phyloP scores from a whole-genome alignment of 2,329 filamentous ascomycete species.

The Rutstroemia sp. region DNA sequence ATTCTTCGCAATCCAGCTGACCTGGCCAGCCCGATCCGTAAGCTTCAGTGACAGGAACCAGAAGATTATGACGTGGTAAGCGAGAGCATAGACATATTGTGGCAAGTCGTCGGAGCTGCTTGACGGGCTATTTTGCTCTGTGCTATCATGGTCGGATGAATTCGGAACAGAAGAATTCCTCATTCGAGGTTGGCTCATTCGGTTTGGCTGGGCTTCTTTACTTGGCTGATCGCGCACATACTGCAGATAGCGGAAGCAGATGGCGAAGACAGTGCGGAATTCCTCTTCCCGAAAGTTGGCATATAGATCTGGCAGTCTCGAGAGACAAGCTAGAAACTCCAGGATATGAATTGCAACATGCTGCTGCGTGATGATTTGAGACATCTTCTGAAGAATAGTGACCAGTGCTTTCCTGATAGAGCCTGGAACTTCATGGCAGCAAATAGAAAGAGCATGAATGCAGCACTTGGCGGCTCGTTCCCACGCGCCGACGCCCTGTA shows the following conservation, averaged over 20 bases:
- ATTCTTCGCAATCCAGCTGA: conserved; percentile 84
- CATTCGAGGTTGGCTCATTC: conserved; percentile 32
- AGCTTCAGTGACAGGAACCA: conserved; percentile 92
- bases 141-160: conserved; percentile 33
- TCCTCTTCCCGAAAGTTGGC: conserved; percentile 87
- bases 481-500: conserved; percentile 75
- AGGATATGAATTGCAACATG: conserved; percentile 90
- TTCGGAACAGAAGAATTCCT: conserved; percentile 19
- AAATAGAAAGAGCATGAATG: conserved; percentile 90
- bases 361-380: conserved; percentile 89
- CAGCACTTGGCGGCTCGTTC: conserved; percentile 86
- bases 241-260: conserved; percentile 89
- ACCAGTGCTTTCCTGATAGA: conserved; percentile 82
- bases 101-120: conserved; percentile 66
- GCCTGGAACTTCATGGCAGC: conserved; percentile 85
- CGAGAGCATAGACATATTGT: conserved; percentile 87
- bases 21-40: conserved; percentile 73
- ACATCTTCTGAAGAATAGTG: conserved; percentile 85
- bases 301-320: conserved; percentile 75
- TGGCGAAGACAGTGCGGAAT: conserved; percentile 88
- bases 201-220: conserved; percentile 27
- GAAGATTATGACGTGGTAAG: conserved; percentile 91
- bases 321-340: conserved; percentile 87
- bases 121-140: conserved; percentile 33
- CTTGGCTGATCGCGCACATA: conserved; percentile 63